Percentiles rank a stretch among this genome's conserved stretches.
Evolutionary conservation across 257 asterid species (phyloP).

Genomic region (Solanum pimpinellifolium): DNA sequence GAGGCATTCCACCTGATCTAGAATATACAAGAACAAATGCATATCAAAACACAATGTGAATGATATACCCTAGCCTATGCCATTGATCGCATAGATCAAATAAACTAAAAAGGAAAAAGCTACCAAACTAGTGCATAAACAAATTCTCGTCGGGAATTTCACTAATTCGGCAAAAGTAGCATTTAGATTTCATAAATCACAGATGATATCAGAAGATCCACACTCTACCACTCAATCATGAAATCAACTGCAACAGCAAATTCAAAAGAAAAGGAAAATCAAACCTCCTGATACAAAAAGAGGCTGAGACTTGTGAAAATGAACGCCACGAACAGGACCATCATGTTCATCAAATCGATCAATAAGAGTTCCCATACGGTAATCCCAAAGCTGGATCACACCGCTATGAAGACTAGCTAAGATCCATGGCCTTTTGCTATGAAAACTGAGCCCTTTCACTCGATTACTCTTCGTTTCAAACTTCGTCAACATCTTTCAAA

Average conservation of each 20-base stretch:
- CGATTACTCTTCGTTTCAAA: slow-evolving; percentile 97
- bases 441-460: slow-evolving; percentile 95
- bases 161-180: not conserved
- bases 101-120: not conserved
- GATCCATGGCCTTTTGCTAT: slow-evolving; percentile 98
- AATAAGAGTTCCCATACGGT: slow-evolving; percentile 97
- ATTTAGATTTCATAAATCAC: not conserved
- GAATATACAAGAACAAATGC: not conserved
- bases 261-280: not conserved
- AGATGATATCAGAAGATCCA: not conserved
- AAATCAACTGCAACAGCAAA: not conserved
- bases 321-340: slow-evolving; percentile 92
- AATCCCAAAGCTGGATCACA: slow-evolving; percentile 98
- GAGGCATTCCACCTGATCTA: not conserved
- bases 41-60: not conserved
- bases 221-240: not conserved
- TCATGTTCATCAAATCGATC: slow-evolving; percentile 92
- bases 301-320: slow-evolving; percentile 84
- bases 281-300: slow-evolving; percentile 93
- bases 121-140: not conserved
- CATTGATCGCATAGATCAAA: not conserved
- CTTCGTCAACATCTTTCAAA: slow-evolving; percentile 68
- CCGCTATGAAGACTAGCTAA: slow-evolving; percentile 98
- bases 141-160: not conserved
- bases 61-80: not conserved